phyloP scores from a whole-genome alignment of 306 rosid genomes.

The Ziziphus jujuba region DNA sequence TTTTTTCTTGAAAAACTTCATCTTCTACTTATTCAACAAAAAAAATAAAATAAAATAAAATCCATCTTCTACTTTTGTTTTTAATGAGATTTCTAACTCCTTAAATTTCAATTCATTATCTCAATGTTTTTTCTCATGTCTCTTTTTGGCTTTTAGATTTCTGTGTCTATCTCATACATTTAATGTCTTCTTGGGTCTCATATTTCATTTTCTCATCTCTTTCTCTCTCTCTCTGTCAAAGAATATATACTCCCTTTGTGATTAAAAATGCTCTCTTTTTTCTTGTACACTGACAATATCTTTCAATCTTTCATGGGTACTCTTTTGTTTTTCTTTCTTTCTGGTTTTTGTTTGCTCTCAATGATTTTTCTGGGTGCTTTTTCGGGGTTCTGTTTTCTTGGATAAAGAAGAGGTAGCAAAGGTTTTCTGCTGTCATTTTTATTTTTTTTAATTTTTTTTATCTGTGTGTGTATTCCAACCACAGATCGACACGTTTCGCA shows the following conservation, averaged over 20 bases:
- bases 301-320: no score
- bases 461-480: conserved; percentile 1
- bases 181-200: neutral
- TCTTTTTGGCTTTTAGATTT: neutral
- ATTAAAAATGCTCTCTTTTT: neutral
- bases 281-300: no score
- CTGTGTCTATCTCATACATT: neutral
- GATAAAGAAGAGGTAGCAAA: neutral
- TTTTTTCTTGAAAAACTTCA: no score
- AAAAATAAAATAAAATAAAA: no score
- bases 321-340: neutral
- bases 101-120: no score
- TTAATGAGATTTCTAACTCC: no score
- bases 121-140: neutral
- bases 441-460: neutral
- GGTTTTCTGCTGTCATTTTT: no score
- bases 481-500: conserved; percentile 42
- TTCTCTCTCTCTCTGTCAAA: no score
- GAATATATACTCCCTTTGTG: neutral
- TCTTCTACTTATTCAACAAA: no score
- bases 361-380: no score
- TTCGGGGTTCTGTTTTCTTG: conserved; percentile 6
- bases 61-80: no score
- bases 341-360: neutral
- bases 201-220: neutral